Base-by-base conservation (phyloP, 2,329 filamentous ascomycete species). In the Dryadomyces quercivorus region DNA sequence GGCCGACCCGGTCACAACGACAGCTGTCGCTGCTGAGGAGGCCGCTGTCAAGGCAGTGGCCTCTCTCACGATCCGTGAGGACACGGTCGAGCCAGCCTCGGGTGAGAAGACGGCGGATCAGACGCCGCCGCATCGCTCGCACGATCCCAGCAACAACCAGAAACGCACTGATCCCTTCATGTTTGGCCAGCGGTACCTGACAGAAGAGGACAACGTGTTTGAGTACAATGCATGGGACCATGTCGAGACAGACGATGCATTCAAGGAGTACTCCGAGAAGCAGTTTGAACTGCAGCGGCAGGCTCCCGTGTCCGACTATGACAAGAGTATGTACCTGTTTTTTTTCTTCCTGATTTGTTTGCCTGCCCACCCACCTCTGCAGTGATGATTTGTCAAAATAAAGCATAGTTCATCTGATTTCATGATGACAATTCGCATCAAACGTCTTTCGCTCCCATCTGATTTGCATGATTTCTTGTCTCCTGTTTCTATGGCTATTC, bases 171-270 rank as follows among this genome's bases (percentile, higher is more conserved):
- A 96, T 65, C 93, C 93, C 18, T 98, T 97, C 70, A 86, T 94
- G 70, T 98, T 98, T 69, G 93, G 93, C 58, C 93, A 88, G 50
- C 88, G 92, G 57, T 87, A 80, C 64, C 81, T 98, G 52, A 82
- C 86, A 63, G 78, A 92, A 67, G 81, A 83, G 65, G 91, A 95
- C 72, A 79, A 97, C 67, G 88, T 95, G 64, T 98, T 92, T 72
- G 86, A 94, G 68, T 95, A 93, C 80, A 98, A 98, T 69, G 93
- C 93, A 42, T 98, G 93, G 93, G 93, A 98, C 68, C 92, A 98
- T 67, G 93, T 97, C 66, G 85, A 92, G 70, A 90, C 90, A 67
- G 92, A 97, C 72, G 82, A 88, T 62, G 78, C 84, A 44, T 97
- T 95, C 76, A 84, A 85, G 65, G 81, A 86, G 65, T 95, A 93